Evolutionary conservation across 176 grass and related monocot genomes (phyloP), one percentile per base, ranked within the genome.

Genomic region (Cenchrus purpureus): DNA sequence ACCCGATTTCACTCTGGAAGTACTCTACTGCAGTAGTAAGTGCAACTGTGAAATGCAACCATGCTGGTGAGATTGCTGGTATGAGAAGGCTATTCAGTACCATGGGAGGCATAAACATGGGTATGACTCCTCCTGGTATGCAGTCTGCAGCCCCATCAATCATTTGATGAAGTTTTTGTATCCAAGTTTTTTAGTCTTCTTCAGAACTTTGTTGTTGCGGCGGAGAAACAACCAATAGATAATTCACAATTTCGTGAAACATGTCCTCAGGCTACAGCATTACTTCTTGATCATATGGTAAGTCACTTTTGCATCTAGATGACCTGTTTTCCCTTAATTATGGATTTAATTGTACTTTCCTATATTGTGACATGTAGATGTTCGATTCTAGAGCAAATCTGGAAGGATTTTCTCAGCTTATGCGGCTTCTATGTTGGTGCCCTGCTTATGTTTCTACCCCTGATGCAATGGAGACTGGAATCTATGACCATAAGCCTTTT

Each of bases 371-470:
- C 29, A 34, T 22, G 56, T 53, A 99, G 97, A 88, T 89, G 75
- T 92, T 88, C 43, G 91, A 99, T 73, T 85, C 88, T 69, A 94
- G 90, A 91, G 65, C 75, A 86, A 98, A 88, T 79, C 88, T 91
- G 65, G 91, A 99, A 89, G 97, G 93, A 65, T 96, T 99, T 89
- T 93, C 97, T 88, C 97, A 96, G 86, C 88, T 99, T 59, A 80
- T 99, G 81, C 87, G 97, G 50, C 97, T 99, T 74, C 89, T 99
- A 79, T 99, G 97, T 51, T 99, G 97, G 97, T 96, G 93, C 86
- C 97, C 97, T 92, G 93, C 97, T 70, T 99, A 99, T 82, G 96
- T 99, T 84, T 99, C 90, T 56, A 95, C 97, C 17, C 91, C 97
- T 74, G 97, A 96, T 68, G 91, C 94, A 74, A 99, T 99, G 97